phyloP scores from a whole-genome alignment of 2,329 filamentous ascomycete genomes.

The Xylariaceae sp. region DNA sequence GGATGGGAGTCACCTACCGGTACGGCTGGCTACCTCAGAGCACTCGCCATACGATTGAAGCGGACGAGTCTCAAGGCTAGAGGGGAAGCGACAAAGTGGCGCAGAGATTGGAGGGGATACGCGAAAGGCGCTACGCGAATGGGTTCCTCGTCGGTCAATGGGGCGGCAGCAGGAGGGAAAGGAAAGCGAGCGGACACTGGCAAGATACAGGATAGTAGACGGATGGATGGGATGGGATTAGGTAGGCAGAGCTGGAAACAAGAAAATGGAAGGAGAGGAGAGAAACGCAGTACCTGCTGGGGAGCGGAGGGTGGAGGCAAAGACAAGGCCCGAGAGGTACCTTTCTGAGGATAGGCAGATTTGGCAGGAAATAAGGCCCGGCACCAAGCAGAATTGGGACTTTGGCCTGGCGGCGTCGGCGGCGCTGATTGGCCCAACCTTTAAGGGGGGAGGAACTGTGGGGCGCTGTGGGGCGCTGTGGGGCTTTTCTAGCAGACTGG shows the following conservation, averaged over 20 bases:
- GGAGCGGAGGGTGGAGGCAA: slow-evolving; percentile 9
- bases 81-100: slow-evolving; percentile 8
- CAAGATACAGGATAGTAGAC: slow-evolving; percentile 15
- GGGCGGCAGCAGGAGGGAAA: slow-evolving; percentile 14
- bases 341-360: slow-evolving; percentile 5
- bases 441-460: slow-evolving; percentile 25
- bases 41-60: slow-evolving; percentile 20
- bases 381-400: slow-evolving; percentile 22
- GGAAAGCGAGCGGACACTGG: slow-evolving; percentile 15
- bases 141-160: slow-evolving; percentile 7
- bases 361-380: slow-evolving; percentile 15
- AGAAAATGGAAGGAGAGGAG: slow-evolving; percentile 18
- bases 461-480: no score
- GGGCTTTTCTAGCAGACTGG: slow-evolving; percentile 29
- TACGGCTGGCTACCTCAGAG: slow-evolving; percentile 8
- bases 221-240: not conserved
- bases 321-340: not conserved
- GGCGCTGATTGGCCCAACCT: slow-evolving; percentile 15
- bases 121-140: not conserved
- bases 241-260: slow-evolving; percentile 20
- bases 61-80: slow-evolving; percentile 23
- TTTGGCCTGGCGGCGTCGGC: slow-evolving; percentile 1
- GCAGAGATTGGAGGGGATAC: not conserved
- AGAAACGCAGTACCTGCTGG: slow-evolving; percentile 5
- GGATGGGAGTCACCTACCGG: slow-evolving; percentile 13